A percentile compares a stretch with the other conserved stretches of the same genome.
These are phyloP conservation scores for Tetrapisispora taiwanensis DNA, from an alignment of 805 yeast species.

Conservation along the genomic window DNA sequence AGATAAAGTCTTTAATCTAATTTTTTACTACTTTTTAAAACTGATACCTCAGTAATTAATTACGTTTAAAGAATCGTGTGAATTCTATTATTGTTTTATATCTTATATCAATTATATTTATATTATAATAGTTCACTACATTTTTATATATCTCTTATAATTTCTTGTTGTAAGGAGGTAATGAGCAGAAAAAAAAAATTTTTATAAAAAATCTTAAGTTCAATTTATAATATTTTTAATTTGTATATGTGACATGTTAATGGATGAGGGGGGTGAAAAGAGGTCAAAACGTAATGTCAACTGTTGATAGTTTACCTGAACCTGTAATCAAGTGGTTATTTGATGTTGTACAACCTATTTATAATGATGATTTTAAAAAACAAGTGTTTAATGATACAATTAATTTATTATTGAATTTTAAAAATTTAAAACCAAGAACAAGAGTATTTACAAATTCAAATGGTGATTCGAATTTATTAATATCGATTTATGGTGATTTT, in stretches of 20 bases:
- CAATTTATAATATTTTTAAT: too few relatives aligned
- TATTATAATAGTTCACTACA: not conserved
- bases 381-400: constrained; percentile 45
- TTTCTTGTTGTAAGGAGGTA: not conserved
- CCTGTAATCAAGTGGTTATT: constrained; percentile 47
- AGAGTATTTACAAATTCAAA: constrained; percentile 45
- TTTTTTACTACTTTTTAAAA: constrained; percentile 15
- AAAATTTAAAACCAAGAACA: constrained; percentile 58
- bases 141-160: not conserved
- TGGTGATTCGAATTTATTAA: constrained; percentile 51
- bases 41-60: constrained; percentile 36
- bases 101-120: not conserved
- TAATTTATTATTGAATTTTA: constrained; percentile 38
- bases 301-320: constrained; percentile 1
- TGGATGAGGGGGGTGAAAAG: too few relatives aligned
- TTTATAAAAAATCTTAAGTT: too few relatives aligned
- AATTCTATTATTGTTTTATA: not conserved
- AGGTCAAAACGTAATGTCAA: not conserved
- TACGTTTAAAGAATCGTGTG: constrained; percentile 3
- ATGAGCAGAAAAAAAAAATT: too few relatives aligned
- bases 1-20: constrained; percentile 40
- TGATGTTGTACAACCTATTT: constrained; percentile 42
- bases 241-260: too few relatives aligned
- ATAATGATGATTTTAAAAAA: constrained; percentile 6
- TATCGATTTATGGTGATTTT: constrained; percentile 49